These are phyloP conservation scores for Leucogyrophana mollusca DNA, from an alignment of 768 basidiomycete genomes.

Conservation along the genomic window DNA sequence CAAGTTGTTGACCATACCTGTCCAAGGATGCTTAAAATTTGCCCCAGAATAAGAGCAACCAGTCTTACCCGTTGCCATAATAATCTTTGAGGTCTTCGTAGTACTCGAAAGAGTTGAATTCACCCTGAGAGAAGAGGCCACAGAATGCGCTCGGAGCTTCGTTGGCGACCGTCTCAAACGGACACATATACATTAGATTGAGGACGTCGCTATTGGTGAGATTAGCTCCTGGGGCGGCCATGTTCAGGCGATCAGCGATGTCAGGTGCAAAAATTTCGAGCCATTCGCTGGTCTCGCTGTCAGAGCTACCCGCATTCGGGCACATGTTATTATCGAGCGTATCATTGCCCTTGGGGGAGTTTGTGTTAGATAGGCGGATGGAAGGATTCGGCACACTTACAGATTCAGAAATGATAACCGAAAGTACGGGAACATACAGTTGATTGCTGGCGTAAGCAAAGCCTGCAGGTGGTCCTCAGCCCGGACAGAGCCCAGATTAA, in stretches of 20 bases:
- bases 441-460: conserved; percentile 52
- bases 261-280: conserved; percentile 47
- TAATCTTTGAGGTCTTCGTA: conserved; percentile 69
- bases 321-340: conserved; percentile 69
- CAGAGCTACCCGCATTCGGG: conserved; percentile 46
- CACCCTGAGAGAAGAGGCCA: conserved; percentile 52
- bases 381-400: conserved; percentile 31
- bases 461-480: no score
- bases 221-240: conserved; percentile 59
- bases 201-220: conserved; percentile 52
- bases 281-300: conserved; percentile 47
- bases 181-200: conserved; percentile 66
- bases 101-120: conserved; percentile 68
- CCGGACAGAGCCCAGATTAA: background rate
- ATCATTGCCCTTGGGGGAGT: conserved; percentile 44
- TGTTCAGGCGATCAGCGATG: conserved; percentile 57
- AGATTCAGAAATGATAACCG: conserved; percentile 55
- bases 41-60: background rate
- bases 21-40: background rate
- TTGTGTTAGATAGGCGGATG: conserved; percentile 6
- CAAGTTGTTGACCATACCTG: conserved; percentile 67
- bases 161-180: conserved; percentile 64
- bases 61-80: conserved; percentile 62
- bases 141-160: conserved; percentile 63
- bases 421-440: conserved; percentile 41